Percentiles rank a stretch among this genome's conserved stretches.
Evolutionary conservation across 2,329 filamentous ascomycete genomes (phyloP).

Genomic region (Aspergillus thermomutatus): DNA sequence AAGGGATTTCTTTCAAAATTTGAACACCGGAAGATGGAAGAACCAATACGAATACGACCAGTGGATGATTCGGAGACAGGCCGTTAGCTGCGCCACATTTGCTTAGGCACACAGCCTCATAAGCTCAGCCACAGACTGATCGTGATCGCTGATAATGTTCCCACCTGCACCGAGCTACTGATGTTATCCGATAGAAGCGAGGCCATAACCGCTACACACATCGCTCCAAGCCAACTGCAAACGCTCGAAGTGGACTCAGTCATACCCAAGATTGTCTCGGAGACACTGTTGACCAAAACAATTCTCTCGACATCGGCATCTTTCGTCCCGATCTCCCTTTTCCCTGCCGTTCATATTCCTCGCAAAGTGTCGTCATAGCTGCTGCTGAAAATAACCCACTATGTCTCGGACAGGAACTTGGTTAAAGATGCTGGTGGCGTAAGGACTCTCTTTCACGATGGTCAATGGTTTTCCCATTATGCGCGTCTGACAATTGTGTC

Average conservation of each 20-base stretch:
- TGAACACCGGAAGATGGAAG: not conserved
- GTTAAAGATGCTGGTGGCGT: constrained; percentile 70
- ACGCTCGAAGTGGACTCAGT: not conserved
- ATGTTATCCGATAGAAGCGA: not conserved
- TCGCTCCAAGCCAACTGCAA: too few species aligned
- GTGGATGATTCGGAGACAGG: not conserved
- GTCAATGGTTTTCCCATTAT: constrained; percentile 2
- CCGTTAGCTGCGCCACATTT: not conserved
- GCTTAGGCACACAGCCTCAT: not conserved
- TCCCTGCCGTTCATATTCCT: not conserved
- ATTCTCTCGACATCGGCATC: not conserved
- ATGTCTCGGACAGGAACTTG: constrained; percentile 48
- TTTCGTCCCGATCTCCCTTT: not conserved
- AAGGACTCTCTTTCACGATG: constrained; percentile 34
- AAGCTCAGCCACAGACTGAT: not conserved
- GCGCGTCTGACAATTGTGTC: not conserved
- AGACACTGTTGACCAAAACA: not conserved
- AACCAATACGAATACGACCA: not conserved
- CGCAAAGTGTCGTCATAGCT: not conserved
- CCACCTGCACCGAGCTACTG: not conserved
- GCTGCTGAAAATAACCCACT: constrained; percentile 13
- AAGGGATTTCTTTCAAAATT: not conserved
- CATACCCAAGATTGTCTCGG: not conserved
- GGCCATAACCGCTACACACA: not conserved
- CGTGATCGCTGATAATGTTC: not conserved